Base-by-base conservation (phyloP, 2,329 filamentous ascomycete genomes). In the Cladosporium velox region DNA sequence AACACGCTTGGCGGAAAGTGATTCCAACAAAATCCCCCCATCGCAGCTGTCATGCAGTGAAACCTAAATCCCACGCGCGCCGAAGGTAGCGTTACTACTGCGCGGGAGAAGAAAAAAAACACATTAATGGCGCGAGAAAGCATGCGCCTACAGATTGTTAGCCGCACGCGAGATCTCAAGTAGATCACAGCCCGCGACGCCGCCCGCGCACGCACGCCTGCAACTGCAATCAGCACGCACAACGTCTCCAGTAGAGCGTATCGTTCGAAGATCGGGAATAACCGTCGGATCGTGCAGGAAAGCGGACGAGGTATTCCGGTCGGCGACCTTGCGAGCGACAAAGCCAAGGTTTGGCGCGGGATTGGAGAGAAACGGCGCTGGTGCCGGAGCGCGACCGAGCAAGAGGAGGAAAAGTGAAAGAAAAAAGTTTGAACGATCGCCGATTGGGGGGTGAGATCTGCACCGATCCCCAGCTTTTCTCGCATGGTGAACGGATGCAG, bases 191-290 rank as follows among this genome's bases (percentile, higher is more conserved):
- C 38, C n/a, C 38, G 38, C 7, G 38, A n/a, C 38, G 38, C 38
- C 38, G 18, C 18, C 38, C 38, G 38, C 34, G 34, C 24, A 24
- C 18, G 38, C 38, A 14, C 18, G 38, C 38, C 38, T 44, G 34
- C 38, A n/a, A 44, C 38, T 44, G 38, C 38, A n/a, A n/a, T 44
- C 38, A 44, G 38, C 38, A 44, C 15, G 38, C 38, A 44, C 38
- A 44, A 44, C 38, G 52, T 30, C 28, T 32, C 52, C 52, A 32
- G 52, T 59, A 59, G 57, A 59, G 57, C 55, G 21, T 59, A 35
- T 14, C n/a, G 32, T 34, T 26, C 34, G 21, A 59, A 28, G n/a
- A 59, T 59, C 57, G 57, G 35, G 34, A 24, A 18, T 8, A 41
- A 35, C 34, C 34, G 57, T 28, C 34, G 24, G 34, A 59, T 59